phyloP scores from a whole-genome alignment of 2,329 filamentous ascomycete species.

The Teratosphaeria pseudoeucalypti region DNA sequence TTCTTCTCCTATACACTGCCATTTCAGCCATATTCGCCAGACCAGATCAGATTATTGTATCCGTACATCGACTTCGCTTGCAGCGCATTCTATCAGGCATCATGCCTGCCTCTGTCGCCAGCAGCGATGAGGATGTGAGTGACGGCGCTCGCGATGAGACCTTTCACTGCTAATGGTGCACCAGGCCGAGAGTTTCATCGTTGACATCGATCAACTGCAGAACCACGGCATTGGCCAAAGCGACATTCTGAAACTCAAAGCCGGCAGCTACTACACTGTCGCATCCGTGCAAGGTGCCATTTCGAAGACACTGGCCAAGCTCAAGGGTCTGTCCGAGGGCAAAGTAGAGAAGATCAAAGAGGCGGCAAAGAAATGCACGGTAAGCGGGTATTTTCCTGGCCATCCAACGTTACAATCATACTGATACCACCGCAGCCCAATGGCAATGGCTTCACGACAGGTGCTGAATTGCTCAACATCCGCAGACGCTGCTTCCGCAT shows the following conservation, averaged over 20 bases:
- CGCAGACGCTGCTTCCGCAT: constrained; percentile 55
- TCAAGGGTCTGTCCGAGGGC: constrained; percentile 60
- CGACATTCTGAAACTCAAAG: constrained; percentile 56
- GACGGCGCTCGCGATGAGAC: constrained; percentile 5
- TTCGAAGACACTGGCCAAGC: constrained; percentile 50
- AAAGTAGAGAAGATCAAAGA: constrained; percentile 65
- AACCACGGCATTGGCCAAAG: constrained; percentile 55
- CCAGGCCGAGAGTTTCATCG: constrained; percentile 43
- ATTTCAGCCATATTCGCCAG: not conserved
- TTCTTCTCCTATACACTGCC: not conserved
- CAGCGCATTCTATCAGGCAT: not conserved
- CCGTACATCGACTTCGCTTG: not conserved
- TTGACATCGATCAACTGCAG: constrained; percentile 58
- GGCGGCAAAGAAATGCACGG: constrained; percentile 51
- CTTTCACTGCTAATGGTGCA: not conserved
- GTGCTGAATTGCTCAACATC: constrained; percentile 52
- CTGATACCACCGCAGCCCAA: constrained; percentile 36
- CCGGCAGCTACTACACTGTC: constrained; percentile 53
- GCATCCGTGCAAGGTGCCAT: constrained; percentile 52
- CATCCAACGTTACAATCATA: not conserved
- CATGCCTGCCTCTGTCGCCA: constrained; percentile 44
- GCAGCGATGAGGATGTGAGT: constrained; percentile 45
- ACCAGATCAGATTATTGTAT: not conserved
- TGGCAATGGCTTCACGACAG: constrained; percentile 53
- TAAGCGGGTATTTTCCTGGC: constrained; percentile 21